Conservation (phyloP, 305 asterid species). For the Ajuga reptans region DNA sequence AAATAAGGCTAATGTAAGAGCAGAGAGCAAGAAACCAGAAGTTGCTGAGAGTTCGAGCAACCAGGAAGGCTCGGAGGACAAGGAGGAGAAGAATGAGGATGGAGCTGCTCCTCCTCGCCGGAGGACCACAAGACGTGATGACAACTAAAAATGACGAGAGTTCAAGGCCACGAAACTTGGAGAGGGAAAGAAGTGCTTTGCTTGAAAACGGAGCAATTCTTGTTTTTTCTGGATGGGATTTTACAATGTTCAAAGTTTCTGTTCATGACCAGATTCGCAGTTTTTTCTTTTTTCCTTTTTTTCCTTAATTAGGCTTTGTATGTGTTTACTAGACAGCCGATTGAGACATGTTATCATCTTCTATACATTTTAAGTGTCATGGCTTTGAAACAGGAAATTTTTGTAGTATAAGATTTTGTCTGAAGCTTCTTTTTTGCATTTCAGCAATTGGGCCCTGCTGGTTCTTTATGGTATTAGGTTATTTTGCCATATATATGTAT, state of each 20-base stretch:
- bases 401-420: constrained; percentile 12
- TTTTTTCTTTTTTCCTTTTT: constrained; percentile 2
- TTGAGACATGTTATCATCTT: constrained; percentile 21
- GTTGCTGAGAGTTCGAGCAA: constrained; percentile 43
- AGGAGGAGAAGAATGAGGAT: constrained; percentile 45
- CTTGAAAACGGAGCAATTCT: background rate
- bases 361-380: constrained; percentile 19
- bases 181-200: constrained; percentile 11
- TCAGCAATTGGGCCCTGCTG: background rate
- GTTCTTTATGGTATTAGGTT: too few relatives aligned
- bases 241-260: constrained; percentile 19
- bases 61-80: constrained; percentile 43
- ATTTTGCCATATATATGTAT: too few relatives aligned
- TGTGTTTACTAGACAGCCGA: constrained; percentile 28
- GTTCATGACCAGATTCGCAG: constrained; percentile 17
- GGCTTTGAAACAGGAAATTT: constrained; percentile 22
- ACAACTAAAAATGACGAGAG: constrained; percentile 23
- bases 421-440: background rate
- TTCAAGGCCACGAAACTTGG: background rate
- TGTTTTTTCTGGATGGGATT: constrained; percentile 13
- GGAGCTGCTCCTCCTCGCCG: constrained; percentile 45
- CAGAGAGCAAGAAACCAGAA: constrained; percentile 35
- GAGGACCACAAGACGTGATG: constrained; percentile 68
- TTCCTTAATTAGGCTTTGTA: constrained; percentile 29
- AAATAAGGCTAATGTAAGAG: constrained; percentile 36